Evolutionary conservation across 805 yeast genomes (phyloP), one percentile per base, ranked within the genome.

Genomic region (Saturnispora sanitii): DNA sequence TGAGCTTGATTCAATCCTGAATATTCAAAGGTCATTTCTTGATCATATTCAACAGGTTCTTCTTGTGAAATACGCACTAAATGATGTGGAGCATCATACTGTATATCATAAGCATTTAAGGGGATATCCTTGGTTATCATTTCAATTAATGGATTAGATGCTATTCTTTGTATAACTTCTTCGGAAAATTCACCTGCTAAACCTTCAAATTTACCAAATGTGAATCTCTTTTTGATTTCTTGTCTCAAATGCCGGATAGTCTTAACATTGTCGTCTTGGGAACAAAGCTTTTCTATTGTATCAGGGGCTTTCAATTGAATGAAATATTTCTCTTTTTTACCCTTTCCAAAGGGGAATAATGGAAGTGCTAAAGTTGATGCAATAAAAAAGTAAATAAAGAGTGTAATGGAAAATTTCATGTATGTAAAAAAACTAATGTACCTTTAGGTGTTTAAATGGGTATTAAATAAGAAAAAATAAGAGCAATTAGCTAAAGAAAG

Each of bases 201-300:
- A 0, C 82, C 94, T 47, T 72, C 75, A 53, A 83, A 81, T 18
- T 67, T 68, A 1, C 94, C 94, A 52, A 85, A 75, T 0, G 82
- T 68, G 48, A 76, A 76, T 11, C 72, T 64, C 41, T 70, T 67
- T 11, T 67, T 63, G 21, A 83, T 69, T 32, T 66, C 57, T 29
- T 68, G 63, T 45, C 73, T 56, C 39, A 70, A 59, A 51, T 75
- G 70, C 22, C 71, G 61, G 26, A 61, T 45, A 4, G 56, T 48
- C 34, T 48, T 60, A 8, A 54, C 45, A 25, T 42, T 45, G 30
- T 65, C 54, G 36, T 72, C 76, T 48, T 68, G 69, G 2, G 62
- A 55, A 46, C 74, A 64, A 28, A 77, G 67, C 21, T 62, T 55
- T 15, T 73, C 75, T 29, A 74, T 49, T 1, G 79, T 61, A 37